Base-by-base conservation (phyloP, 441 rosid genomes). In the Euphorbia celastroides region DNA sequence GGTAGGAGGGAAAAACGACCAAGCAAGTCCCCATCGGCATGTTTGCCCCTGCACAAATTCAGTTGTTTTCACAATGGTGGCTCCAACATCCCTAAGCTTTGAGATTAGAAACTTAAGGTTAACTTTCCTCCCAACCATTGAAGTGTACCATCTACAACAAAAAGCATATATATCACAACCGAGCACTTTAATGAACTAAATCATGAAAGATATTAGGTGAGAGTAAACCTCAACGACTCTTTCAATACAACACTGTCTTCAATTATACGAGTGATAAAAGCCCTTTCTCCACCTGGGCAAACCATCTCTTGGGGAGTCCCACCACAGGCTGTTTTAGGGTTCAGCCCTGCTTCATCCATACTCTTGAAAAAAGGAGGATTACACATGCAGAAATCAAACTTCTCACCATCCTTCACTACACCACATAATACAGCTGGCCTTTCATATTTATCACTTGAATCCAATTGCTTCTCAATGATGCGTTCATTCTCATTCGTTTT, bases 21-120 rank as follows among this genome's bases (percentile, higher is more conserved):
- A 92, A 55, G 97, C 98, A 66, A 94, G 86, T 57, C 98, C 97
- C 99, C 99, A 92, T 62, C 96, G 85, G 59, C 87, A 79, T 60
- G 99, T 92, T 78, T 84, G 84, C 12, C 99, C 99, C 75, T 94
- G 96, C 57, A 86, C 87, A 78, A 92, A 94, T 69, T 94, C 98
- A 57, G 91, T 92, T 63, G 98, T 87, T 79, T 87, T 92, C 57
- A 94, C 96, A 44, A 92, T 56, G 46, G 96, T 84, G 48, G 72
- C 96, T 64, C 96, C 83, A 20, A 78, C 91, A 46, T 81, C 84
- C 60, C 94, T 75, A 67, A 94, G 98, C 84, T 84, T 88, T 65
- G 96, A 77, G 57, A 48, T 84, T 62, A 94, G 79, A 71, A 77
- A 72, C 67, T 89, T 92, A 64, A 94, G 94, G 80, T 82, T 94